Evolutionary conservation across 2,329 filamentous ascomycete genomes (phyloP).

Genomic region (Aspergillus japonicus): DNA sequence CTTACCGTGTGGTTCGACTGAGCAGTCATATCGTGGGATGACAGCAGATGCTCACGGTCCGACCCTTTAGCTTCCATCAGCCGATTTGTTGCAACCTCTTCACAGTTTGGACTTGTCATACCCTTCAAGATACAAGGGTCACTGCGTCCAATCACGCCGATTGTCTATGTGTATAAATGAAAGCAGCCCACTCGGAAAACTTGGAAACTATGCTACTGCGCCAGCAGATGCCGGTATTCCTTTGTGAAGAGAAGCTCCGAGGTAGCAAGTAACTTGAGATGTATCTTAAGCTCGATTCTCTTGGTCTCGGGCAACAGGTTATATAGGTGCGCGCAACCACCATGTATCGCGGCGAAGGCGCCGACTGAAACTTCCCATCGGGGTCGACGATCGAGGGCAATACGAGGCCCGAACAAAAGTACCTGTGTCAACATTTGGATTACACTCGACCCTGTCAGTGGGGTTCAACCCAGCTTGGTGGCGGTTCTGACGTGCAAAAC

Average conservation of each 20-base stretch:
- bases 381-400: conserved; percentile 4
- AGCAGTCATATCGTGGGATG: conserved; percentile 23
- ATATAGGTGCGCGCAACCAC: conserved; percentile 7
- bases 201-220: not conserved
- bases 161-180: not conserved
- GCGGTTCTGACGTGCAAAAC: conserved; percentile 19
- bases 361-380: conserved; percentile 3
- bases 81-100: conserved; percentile 19
- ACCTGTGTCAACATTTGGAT: conserved; percentile 12
- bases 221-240: not conserved
- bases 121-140: not conserved
- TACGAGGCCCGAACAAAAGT: conserved; percentile 17
- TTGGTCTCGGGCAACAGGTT: conserved; percentile 1
- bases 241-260: not conserved
- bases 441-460: conserved; percentile 11
- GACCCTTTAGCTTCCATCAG: conserved; percentile 13
- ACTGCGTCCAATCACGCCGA: not conserved
- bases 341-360: conserved; percentile 16
- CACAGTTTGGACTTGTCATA: conserved; percentile 17
- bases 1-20: conserved; percentile 22
- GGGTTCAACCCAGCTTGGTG: conserved; percentile 15
- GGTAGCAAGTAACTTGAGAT: not conserved
- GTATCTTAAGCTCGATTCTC: conserved; percentile 1
- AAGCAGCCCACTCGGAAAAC: not conserved
- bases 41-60: conserved; percentile 17